Conservation (phyloP, 371 early-diverging fungal genomes). For the Actinomucor elegans region DNA sequence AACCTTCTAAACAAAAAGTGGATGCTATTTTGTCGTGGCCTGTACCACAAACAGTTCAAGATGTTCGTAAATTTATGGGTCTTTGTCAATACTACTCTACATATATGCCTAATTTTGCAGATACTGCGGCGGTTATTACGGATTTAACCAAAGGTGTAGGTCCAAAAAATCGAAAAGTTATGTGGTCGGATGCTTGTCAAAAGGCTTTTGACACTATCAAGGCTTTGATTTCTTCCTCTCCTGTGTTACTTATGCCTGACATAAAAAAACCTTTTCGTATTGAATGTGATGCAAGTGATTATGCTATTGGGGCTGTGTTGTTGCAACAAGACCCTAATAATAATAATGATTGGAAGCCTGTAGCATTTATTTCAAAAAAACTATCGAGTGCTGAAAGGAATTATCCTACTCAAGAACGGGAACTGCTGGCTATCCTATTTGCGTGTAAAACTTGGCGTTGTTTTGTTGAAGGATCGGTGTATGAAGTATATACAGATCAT, state of each 20-base stretch:
- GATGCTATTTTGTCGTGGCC: conserved; percentile 33
- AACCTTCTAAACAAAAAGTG: conserved; percentile 19
- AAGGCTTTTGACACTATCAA: conserved; percentile 4
- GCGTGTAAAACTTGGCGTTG: too few relatives aligned
- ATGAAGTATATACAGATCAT: conserved; percentile 31
- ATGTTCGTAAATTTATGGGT: conserved; percentile 36
- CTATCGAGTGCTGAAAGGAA: too few relatives aligned
- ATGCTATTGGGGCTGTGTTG: too few relatives aligned
- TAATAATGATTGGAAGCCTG: too few relatives aligned
- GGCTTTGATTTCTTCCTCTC: neutral
- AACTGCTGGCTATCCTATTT: too few relatives aligned
- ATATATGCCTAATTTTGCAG: conserved; percentile 28
- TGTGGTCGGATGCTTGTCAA: neutral
- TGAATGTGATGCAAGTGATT: conserved; percentile 38
- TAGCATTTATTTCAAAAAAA: too few relatives aligned
- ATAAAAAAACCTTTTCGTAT: conserved; percentile 20
- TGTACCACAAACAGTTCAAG: conserved; percentile 30
- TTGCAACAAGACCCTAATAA: too few relatives aligned
- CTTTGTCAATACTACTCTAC: conserved; percentile 27
- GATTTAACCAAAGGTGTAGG: conserved; percentile 27
- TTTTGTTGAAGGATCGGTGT: too few relatives aligned
- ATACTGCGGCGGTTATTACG: conserved; percentile 38
- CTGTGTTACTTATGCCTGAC: conserved; percentile 20
- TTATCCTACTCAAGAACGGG: too few relatives aligned
- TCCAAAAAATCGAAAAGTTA: conserved; percentile 1